A percentile compares a stretch with the other conserved stretches of the same genome.
phyloP scores from a whole-genome alignment of 108 stramenopile species.

The Pseudonitzschia delicatissima region DNA sequence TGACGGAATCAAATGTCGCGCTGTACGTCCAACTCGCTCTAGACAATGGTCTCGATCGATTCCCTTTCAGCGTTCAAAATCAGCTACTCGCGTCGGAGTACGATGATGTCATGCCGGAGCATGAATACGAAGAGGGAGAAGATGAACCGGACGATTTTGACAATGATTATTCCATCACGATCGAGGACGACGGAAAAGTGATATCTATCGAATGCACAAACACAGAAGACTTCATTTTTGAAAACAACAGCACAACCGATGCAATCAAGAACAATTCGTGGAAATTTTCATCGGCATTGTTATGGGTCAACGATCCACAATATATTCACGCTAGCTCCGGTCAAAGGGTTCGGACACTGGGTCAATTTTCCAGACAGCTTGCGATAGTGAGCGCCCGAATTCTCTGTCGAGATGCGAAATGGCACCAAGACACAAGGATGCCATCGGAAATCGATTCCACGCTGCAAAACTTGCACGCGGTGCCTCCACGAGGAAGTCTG shows the following conservation, averaged over 20 bases:
- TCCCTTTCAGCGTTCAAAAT: too few species aligned
- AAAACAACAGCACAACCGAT: background rate
- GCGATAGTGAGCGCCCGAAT: slow-evolving; percentile 7
- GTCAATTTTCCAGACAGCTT: slow-evolving; percentile 24
- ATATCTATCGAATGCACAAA: background rate
- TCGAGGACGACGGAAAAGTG: background rate
- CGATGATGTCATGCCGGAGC: too few species aligned
- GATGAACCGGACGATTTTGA: background rate
- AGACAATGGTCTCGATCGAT: too few species aligned
- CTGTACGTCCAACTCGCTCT: too few species aligned
- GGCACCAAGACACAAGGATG: slow-evolving; percentile 19
- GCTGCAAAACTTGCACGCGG: slow-evolving; percentile 7
- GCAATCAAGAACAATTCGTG: background rate
- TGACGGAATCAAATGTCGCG: too few species aligned
- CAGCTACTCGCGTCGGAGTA: too few species aligned
- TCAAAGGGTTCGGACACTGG: slow-evolving; percentile 50
- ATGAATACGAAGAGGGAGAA: background rate
- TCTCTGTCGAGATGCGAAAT: background rate
- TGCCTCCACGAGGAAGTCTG: slow-evolving; percentile 26
- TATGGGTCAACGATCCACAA: slow-evolving; percentile 70
- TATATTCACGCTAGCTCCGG: slow-evolving; percentile 56
- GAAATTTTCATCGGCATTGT: slow-evolving; percentile 60
- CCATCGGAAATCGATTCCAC: background rate
- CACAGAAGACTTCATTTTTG: background rate
- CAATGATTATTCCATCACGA: background rate